phyloP scores from a whole-genome alignment of 1,284 basidiomycete species.

The Ganoderma sp. region DNA sequence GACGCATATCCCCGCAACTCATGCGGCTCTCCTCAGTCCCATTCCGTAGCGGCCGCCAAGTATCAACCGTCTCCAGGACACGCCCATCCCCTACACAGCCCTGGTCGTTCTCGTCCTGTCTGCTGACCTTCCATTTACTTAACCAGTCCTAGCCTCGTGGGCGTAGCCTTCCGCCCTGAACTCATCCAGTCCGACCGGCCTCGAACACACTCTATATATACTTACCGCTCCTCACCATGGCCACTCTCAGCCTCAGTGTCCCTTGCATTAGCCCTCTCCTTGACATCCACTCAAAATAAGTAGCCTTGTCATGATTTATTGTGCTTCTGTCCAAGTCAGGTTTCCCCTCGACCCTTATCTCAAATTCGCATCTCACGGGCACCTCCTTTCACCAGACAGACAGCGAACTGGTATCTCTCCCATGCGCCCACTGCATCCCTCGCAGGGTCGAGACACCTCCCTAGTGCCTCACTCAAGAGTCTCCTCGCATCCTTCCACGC shows the following conservation, averaged over 20 bases:
- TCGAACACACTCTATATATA: not conserved
- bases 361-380: not conserved
- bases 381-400: not conserved
- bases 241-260: not conserved
- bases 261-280: not conserved
- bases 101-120: not conserved
- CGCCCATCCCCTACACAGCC: not conserved
- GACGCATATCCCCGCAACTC: not conserved
- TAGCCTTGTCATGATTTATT: not conserved
- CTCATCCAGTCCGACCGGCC: not conserved
- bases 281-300: not conserved
- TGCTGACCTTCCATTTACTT: not conserved
- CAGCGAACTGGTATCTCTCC: not conserved
- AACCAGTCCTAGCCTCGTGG: not conserved
- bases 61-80: not conserved
- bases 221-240: not conserved
- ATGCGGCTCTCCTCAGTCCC: not conserved
- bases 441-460: not conserved
- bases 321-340: not conserved
- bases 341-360: not conserved
- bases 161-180: not conserved
- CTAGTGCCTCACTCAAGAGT: not conserved
- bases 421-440: not conserved
- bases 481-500: not conserved
- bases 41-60: not conserved